Evolutionary conservation across 768 basidiomycete species (phyloP), one percentile per base, ranked within the genome.

Genomic region (Pleurotus cornucopiae): DNA sequence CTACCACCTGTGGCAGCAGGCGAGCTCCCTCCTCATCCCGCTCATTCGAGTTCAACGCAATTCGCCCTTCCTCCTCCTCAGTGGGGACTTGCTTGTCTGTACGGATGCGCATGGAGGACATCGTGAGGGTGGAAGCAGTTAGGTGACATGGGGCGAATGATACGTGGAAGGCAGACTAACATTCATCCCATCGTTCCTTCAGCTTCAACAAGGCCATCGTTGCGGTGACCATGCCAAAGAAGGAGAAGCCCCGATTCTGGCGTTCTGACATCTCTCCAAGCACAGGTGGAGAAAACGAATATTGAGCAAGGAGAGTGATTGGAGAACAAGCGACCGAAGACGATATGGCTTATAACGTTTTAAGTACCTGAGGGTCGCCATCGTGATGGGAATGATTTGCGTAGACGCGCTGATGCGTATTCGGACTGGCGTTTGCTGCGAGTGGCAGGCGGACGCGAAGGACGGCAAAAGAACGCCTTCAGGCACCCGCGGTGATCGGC

Each of bases 131-230:
- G 30, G 30, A 34, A 34, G 11, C 30, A 34, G 30, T 34, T 16
- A 20, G 39, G 7, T 7, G 18, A 16, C 51, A 52, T 40, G 44
- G 25, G 46, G 6, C 25, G 16, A 37, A 16, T 26, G 38, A 39
- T 39, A 53, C 51, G 51, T 53, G 51, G 51, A 52, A 34, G 9
- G 20, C 18, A 46, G 5, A 55, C 46, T 46, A 7, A 78, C 80
- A 82, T 46, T 77, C 70, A 52, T 81, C 76, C 62, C 66, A 75
- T 39, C 70, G 62, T 55, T 78, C 73, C 64, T 80, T 82, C 39
- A 81, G 60, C 61, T 77, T 78, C 46, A 83, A 69, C 23, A 74
- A 71, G 14, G 73, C 64, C 75, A 78, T 79, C 6, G 74, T 72
- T 18, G 60, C 70, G 40, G 72, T 73, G 14, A 82, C 71, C 69